phyloP scores from a whole-genome alignment of 1,284 basidiomycete species.

The Agroathelia rolfsii region DNA sequence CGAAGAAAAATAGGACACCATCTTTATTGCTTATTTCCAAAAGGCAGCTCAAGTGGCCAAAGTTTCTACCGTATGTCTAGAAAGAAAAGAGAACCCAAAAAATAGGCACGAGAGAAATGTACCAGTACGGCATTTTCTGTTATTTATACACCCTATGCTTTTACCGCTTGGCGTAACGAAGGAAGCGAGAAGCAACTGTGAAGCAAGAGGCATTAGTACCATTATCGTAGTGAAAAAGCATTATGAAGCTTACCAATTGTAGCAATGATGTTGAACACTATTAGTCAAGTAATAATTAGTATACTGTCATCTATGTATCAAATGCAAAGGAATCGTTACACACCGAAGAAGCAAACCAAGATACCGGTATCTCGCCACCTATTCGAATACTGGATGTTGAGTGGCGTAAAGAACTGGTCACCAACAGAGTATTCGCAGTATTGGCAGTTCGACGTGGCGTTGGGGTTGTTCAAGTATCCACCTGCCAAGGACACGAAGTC shows the following conservation, averaged over 20 bases:
- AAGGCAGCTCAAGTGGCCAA: no score
- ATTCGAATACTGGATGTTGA: conserved; percentile 60
- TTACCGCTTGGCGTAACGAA: conserved; percentile 61
- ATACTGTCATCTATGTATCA: no score
- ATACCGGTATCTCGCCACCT: conserved; percentile 73
- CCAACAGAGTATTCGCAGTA: conserved; percentile 67
- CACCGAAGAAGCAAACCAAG: conserved; percentile 51
- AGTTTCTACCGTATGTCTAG: no score
- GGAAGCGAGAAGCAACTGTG: conserved; percentile 60
- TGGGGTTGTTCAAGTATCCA: conserved; percentile 74
- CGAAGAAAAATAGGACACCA: no score
- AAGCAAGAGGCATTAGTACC: conserved; percentile 11
- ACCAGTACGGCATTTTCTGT: no score
- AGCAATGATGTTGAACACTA: conserved; percentile 63
- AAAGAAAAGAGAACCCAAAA: no score
- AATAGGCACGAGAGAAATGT: no score
- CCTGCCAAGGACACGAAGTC: conserved; percentile 54
- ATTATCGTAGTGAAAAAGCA: neutral
- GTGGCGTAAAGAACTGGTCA: conserved; percentile 59
- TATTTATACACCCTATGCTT: conserved; percentile 6
- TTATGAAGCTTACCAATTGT: conserved; percentile 43
- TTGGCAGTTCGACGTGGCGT: conserved; percentile 50
- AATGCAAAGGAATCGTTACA: no score
- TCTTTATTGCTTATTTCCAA: no score
- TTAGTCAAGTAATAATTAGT: conserved; percentile 7